Percentiles rank a stretch among this genome's conserved stretches.
These are phyloP conservation scores for Tricholoma furcatifolium DNA, from an alignment of 768 basidiomycete genomes.

Conservation along the genomic window DNA sequence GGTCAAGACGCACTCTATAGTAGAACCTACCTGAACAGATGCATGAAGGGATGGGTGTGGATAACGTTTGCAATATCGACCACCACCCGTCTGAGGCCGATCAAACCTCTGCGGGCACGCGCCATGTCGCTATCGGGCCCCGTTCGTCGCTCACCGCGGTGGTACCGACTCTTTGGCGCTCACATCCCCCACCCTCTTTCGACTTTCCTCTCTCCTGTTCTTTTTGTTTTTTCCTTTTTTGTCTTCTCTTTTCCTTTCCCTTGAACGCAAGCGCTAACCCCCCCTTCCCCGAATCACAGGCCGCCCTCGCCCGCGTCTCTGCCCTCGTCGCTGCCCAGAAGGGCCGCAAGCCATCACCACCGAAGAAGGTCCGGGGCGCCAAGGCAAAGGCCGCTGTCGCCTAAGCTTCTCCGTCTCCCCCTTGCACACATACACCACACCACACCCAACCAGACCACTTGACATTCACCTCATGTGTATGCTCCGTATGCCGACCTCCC, in stretches of 20 bases:
- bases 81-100: constrained; percentile 45
- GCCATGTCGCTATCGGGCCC: constrained; percentile 79
- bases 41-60: constrained; percentile 87
- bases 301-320: constrained; percentile 73
- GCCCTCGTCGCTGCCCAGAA: constrained; percentile 69
- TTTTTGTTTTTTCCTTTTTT: constrained; percentile 16
- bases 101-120: constrained; percentile 59
- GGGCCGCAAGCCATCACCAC: constrained; percentile 63
- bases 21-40: constrained; percentile 85
- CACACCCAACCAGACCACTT: too few species aligned
- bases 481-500: constrained; percentile 19
- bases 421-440: background rate
- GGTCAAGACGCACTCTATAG: constrained; percentile 64
- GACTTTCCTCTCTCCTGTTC: constrained; percentile 14
- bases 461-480: constrained; percentile 19
- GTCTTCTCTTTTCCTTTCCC: background rate
- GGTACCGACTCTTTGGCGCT: constrained; percentile 73
- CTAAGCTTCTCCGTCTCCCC: constrained; percentile 18
- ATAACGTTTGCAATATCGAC: constrained; percentile 84
- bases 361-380: constrained; percentile 74
- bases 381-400: constrained; percentile 41
- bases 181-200: constrained; percentile 41
- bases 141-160: constrained; percentile 60
- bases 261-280: constrained; percentile 26
- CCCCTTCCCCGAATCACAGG: constrained; percentile 35